These are phyloP conservation scores for Tetrahymena borealis DNA, from an alignment of 73 alveolate genomes.

Conservation along the genomic window DNA sequence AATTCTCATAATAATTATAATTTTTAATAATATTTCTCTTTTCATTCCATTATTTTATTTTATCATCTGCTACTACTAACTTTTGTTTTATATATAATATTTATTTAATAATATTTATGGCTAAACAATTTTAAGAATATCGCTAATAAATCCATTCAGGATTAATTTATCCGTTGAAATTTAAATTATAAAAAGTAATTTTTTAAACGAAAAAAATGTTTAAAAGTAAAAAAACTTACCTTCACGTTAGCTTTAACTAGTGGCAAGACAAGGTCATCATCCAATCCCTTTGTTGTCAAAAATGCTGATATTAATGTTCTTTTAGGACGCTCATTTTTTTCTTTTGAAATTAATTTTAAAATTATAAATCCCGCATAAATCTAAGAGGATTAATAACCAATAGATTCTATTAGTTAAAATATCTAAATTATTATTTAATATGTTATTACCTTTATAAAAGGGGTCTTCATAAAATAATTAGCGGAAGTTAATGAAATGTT, in stretches of 20 bases:
- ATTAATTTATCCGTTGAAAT: too few relatives aligned
- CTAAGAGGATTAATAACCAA: neutral
- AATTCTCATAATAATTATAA: conserved; percentile 12
- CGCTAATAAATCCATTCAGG: too few relatives aligned
- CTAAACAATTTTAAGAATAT: too few relatives aligned
- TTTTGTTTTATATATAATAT: neutral
- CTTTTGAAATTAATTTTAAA: neutral
- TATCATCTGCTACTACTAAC: neutral
- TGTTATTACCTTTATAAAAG: neutral
- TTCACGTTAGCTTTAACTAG: neutral
- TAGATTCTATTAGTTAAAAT: neutral
- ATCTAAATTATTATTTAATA: neutral
- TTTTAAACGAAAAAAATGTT: too few relatives aligned
- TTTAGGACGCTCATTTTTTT: neutral
- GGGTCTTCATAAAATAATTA: neutral
- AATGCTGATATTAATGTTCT: neutral
- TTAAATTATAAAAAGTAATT: too few relatives aligned
- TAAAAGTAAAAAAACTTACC: neutral
- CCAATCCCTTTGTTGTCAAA: conserved; percentile 37
- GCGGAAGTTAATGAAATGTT: neutral
- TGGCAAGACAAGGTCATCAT: conserved; percentile 23
- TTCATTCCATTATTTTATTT: neutral
- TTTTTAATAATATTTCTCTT: conserved; percentile 8
- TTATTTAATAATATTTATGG: too few relatives aligned
- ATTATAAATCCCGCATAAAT: neutral